These are phyloP conservation scores for Peronospora belbahrii DNA, from an alignment of 352 stramenopile genomes.

Conservation along the genomic window DNA sequence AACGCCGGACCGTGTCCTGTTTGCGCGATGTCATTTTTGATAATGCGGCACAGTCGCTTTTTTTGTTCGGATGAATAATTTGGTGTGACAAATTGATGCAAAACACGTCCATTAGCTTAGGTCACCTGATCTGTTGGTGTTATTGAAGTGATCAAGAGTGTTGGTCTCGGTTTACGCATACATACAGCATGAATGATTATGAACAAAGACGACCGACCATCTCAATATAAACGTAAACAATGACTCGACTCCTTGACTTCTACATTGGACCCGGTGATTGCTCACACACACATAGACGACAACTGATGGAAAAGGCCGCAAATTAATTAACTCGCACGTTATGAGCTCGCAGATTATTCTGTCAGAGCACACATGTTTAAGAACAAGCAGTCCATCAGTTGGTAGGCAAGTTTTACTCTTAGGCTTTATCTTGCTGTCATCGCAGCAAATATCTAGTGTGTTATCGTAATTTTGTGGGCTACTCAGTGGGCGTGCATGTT, in stretches of 20 bases:
- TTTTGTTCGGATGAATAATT: too few species aligned
- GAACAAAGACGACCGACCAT: too few species aligned
- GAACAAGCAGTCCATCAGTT: constrained; percentile 2
- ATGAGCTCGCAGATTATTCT: constrained; percentile 1
- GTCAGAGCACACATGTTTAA: constrained; percentile 9
- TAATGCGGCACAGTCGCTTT: constrained; percentile 1
- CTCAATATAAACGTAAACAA: too few species aligned
- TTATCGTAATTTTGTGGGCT: constrained; percentile 21
- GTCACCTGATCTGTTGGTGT: too few species aligned
- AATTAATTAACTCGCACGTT: neutral
- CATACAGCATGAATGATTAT: too few species aligned
- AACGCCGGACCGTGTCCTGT: constrained; percentile 34
- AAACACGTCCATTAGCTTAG: too few species aligned
- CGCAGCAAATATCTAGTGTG: constrained; percentile 29
- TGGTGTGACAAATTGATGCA: too few species aligned
- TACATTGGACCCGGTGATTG: too few species aligned
- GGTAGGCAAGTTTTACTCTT: constrained; percentile 16
- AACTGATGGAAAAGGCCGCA: neutral
- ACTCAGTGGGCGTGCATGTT: constrained; percentile 17
- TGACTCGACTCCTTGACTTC: too few species aligned
- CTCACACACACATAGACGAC: neutral
- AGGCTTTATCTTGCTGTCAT: constrained; percentile 17
- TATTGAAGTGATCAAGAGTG: too few species aligned
- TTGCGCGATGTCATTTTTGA: constrained; percentile 35
- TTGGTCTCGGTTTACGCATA: too few species aligned